Conservation (phyloP, 441 rosid species). For the Adansonia madagascariensis region DNA sequence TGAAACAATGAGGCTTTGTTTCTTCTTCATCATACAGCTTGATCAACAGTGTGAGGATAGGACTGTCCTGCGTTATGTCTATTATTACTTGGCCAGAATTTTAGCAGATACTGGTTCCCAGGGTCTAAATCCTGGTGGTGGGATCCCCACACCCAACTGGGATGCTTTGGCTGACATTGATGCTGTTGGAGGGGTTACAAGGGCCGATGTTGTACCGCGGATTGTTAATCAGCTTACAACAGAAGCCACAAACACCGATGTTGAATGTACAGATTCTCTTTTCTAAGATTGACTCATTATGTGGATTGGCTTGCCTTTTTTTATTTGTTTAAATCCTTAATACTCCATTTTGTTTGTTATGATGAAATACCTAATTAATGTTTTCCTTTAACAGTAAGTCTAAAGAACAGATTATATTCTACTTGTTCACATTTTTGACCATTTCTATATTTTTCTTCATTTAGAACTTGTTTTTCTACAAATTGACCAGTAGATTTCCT, state of each 20-base stretch:
- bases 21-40: slow-evolving; percentile 57
- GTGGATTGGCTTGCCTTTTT: neutral
- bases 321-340: neutral
- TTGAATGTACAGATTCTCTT: slow-evolving; percentile 64
- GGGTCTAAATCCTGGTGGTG: slow-evolving; percentile 96
- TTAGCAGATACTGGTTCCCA: slow-evolving; percentile 85
- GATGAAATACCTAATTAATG: neutral
- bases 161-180: slow-evolving; percentile 99
- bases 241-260: slow-evolving; percentile 75
- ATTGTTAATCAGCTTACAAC: slow-evolving; percentile 75
- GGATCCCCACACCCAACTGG: slow-evolving; percentile 99
- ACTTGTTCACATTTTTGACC: neutral
- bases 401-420: neutral
- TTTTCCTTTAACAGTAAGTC: neutral
- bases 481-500: neutral
- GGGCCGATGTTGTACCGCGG: slow-evolving; percentile 97
- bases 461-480: neutral
- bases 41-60: slow-evolving; percentile 96
- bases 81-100: slow-evolving; percentile 97
- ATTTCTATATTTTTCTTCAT: neutral
- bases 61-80: slow-evolving; percentile 92
- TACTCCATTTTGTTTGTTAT: neutral
- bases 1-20: slow-evolving; percentile 2
- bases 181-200: slow-evolving; percentile 96
- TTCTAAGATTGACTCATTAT: neutral